Conservation (phyloP, 1,284 basidiomycete genomes). For the Leccinum variabile region DNA sequence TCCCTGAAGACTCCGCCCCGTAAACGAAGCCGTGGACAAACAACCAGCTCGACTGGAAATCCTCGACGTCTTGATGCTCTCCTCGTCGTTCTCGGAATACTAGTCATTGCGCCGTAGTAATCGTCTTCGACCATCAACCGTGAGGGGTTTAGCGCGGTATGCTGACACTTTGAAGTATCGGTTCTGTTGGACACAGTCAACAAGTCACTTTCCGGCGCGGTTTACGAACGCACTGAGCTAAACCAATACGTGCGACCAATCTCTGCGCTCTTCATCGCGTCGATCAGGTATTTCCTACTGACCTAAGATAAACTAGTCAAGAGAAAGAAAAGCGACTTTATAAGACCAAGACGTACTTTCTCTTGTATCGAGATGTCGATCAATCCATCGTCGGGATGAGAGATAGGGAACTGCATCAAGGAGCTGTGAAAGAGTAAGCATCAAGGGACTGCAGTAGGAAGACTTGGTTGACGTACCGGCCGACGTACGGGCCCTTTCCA, state of each 20-base stretch:
- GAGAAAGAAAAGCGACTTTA: background rate
- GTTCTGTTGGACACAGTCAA: conserved; percentile 45
- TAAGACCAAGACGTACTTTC: conserved; percentile 42
- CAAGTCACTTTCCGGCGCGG: background rate
- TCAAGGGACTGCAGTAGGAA: background rate
- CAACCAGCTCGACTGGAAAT: no score
- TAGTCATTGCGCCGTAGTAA: no score
- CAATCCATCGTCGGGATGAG: conserved; percentile 74
- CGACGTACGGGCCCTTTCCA: conserved; percentile 72
- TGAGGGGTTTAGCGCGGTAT: conserved; percentile 70
- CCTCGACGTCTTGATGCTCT: no score
- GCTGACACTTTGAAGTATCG: conserved; percentile 80
- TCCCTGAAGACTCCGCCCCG: no score
- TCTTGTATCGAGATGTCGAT: conserved; percentile 79
- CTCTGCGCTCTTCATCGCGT: conserved; percentile 65
- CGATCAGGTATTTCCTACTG: conserved; percentile 53
- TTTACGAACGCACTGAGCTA: conserved; percentile 41
- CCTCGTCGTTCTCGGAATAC: no score
- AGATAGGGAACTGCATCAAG: conserved; percentile 86
- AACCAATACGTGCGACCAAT: conserved; percentile 71
- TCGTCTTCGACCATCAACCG: conserved; percentile 82
- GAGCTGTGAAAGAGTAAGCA: conserved; percentile 45
- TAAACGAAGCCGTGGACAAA: no score
- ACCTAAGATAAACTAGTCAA: conserved; percentile 37
- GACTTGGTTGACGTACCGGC: conserved; percentile 44